Conservation (phyloP, 163 green algal genomes). For the Scenedesmus sp. region DNA sequence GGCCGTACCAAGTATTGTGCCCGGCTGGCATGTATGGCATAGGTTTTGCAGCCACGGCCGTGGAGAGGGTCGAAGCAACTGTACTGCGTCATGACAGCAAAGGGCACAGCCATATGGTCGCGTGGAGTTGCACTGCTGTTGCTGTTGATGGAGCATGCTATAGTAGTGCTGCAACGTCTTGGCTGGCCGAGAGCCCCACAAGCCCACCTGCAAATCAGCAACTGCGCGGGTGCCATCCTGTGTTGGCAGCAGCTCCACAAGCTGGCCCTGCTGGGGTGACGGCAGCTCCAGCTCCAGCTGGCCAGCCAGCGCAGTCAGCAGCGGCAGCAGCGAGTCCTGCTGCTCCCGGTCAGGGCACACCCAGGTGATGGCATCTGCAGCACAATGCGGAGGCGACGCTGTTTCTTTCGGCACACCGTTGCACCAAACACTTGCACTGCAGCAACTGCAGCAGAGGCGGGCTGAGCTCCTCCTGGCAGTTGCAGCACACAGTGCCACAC, state of each 20-base stretch:
- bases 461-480: too few species aligned
- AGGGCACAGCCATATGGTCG: too few species aligned
- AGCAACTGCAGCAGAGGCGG: too few species aligned
- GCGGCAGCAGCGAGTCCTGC: slow-evolving; percentile 51
- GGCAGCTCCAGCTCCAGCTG: slow-evolving; percentile 55
- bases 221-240: slow-evolving; percentile 23
- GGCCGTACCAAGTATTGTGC: too few species aligned
- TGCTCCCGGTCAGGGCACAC: slow-evolving; percentile 49
- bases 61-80: too few species aligned
- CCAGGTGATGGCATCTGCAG: slow-evolving; percentile 53
- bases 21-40: too few species aligned
- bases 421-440: too few species aligned
- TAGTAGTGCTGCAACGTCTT: neutral
- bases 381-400: too few species aligned
- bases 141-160: neutral
- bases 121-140: neutral
- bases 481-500: neutral
- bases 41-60: too few species aligned
- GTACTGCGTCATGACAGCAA: too few species aligned
- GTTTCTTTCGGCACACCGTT: too few species aligned
- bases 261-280: slow-evolving; percentile 34
- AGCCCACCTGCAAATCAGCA: slow-evolving; percentile 24
- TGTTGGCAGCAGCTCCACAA: slow-evolving; percentile 45
- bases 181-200: too few species aligned
- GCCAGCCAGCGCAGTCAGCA: slow-evolving; percentile 53